Percentiles rank a stretch among this genome's conserved stretches.
Evolutionary conservation across 1,139 yeast species (phyloP).

Genomic region (Saccharomyces hybrid): DNA sequence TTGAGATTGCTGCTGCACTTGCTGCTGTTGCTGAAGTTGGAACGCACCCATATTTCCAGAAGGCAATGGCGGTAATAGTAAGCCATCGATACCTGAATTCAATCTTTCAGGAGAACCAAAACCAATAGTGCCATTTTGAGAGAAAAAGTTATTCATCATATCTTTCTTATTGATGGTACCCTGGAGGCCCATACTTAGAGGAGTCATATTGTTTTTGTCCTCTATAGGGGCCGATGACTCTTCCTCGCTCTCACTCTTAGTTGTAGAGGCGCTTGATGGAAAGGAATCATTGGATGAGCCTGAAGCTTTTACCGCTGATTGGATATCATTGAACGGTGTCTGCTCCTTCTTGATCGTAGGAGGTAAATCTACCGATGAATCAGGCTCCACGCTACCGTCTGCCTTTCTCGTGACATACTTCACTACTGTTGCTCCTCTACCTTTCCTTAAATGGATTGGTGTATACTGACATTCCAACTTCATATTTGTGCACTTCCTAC

Average conservation of each 20-base stretch:
- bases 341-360: conserved; percentile 3
- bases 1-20: conserved; percentile 4
- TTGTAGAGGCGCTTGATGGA: conserved; percentile 2
- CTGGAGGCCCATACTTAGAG: neutral
- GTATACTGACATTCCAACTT: conserved; percentile 66
- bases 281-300: conserved; percentile 1
- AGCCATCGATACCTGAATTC: conserved; percentile 9
- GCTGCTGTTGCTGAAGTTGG: conserved; percentile 5
- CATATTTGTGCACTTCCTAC: conserved; percentile 72
- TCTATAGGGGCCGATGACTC: neutral
- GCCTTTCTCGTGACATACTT: conserved; percentile 15
- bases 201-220: neutral
- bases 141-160: conserved; percentile 1
- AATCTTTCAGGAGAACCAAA: conserved; percentile 6
- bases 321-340: neutral
- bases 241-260: conserved; percentile 1
- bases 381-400: conserved; percentile 8
- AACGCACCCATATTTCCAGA: conserved; percentile 2
- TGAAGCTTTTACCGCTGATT: conserved; percentile 1
- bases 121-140: neutral
- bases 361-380: neutral
- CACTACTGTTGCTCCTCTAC: conserved; percentile 10
- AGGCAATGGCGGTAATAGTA: conserved; percentile 14
- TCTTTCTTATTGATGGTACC: neutral
- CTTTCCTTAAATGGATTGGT: conserved; percentile 9